A percentile compares a stretch with the other conserved stretches of the same genome.
Conservation (phyloP, 371 early-diverging fungal species). For the Coemansia sp. region DNA sequence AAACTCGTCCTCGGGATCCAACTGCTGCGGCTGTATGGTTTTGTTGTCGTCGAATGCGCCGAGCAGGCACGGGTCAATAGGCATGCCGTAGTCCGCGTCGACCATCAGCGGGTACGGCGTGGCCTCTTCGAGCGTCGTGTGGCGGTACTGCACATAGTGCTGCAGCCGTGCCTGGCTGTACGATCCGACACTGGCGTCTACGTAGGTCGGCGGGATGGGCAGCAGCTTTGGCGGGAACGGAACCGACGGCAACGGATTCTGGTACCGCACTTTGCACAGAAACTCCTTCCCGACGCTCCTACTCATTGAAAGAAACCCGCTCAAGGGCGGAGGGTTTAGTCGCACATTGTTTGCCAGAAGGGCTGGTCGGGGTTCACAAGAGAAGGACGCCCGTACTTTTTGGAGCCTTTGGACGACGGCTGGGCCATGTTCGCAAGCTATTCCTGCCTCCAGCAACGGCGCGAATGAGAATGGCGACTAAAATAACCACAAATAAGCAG, state of each 20-base stretch:
- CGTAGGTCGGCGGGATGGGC: conserved; percentile 52
- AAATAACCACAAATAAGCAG: background rate
- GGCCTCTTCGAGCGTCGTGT: conserved; percentile 63
- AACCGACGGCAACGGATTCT: conserved; percentile 75
- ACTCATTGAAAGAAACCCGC: background rate
- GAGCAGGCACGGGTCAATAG: conserved; percentile 65
- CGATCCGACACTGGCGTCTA: conserved; percentile 44
- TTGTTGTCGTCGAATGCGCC: conserved; percentile 50
- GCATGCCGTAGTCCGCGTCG: conserved; percentile 68
- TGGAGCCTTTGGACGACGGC: conserved; percentile 12
- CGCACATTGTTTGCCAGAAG: too few relatives aligned
- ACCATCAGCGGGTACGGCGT: conserved; percentile 63
- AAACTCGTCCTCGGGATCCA: conserved; percentile 63
- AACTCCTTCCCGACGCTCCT: conserved; percentile 75
- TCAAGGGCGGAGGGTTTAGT: too few relatives aligned
- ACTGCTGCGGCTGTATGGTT: conserved; percentile 25
- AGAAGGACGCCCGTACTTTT: conserved; percentile 16
- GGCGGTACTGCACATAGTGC: conserved; percentile 61
- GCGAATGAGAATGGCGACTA: background rate
- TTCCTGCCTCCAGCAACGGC: background rate
- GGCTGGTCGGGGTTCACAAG: background rate
- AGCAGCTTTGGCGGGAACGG: conserved; percentile 85
- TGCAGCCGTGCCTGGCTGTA: conserved; percentile 47
- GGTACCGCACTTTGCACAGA: conserved; percentile 71
- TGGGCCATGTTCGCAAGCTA: conserved; percentile 2